phyloP scores from a whole-genome alignment of 116 monocot species.

The Posidonia oceanica region DNA sequence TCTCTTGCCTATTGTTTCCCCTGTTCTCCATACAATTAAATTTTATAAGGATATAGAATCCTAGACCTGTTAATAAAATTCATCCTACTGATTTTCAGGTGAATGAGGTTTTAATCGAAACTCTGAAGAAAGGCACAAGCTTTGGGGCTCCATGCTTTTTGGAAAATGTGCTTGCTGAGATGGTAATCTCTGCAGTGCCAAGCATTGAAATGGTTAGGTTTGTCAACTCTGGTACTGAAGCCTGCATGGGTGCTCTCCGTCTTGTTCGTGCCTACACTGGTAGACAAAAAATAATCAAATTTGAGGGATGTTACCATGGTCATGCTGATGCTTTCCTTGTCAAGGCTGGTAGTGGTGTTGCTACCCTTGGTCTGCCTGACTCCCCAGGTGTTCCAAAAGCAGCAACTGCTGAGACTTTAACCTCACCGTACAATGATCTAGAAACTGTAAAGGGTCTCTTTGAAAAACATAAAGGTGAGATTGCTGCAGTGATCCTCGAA shows the following conservation, averaged over 20 bases:
- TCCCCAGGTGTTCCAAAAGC: slow-evolving; percentile 68
- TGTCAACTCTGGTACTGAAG: slow-evolving; percentile 72
- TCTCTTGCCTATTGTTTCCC: no score
- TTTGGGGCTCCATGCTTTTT: slow-evolving; percentile 62
- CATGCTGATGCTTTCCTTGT: slow-evolving; percentile 68
- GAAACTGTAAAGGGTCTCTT: slow-evolving; percentile 38
- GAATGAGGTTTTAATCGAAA: slow-evolving; percentile 51
- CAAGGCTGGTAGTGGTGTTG: slow-evolving; percentile 70
- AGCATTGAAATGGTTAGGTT: slow-evolving; percentile 78
- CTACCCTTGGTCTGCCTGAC: slow-evolving; percentile 68
- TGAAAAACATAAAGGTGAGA: slow-evolving; percentile 38
- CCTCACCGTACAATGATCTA: slow-evolving; percentile 53
- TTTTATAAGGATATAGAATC: no score
- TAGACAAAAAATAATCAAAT: slow-evolving; percentile 50
- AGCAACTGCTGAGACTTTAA: slow-evolving; percentile 47
- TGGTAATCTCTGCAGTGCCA: slow-evolving; percentile 62
- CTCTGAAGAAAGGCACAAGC: slow-evolving; percentile 70
- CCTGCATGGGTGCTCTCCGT: slow-evolving; percentile 70
- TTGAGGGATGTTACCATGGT: slow-evolving; percentile 73
- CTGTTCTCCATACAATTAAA: no score
- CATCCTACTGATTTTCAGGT: slow-evolving; percentile 22
- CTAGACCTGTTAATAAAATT: not conserved
- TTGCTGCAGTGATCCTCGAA: slow-evolving; percentile 58
- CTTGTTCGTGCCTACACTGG: slow-evolving; percentile 65
- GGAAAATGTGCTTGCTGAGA: slow-evolving; percentile 60